Base-by-base conservation (phyloP, 768 basidiomycete species). In the Termitomyces sp. region DNA sequence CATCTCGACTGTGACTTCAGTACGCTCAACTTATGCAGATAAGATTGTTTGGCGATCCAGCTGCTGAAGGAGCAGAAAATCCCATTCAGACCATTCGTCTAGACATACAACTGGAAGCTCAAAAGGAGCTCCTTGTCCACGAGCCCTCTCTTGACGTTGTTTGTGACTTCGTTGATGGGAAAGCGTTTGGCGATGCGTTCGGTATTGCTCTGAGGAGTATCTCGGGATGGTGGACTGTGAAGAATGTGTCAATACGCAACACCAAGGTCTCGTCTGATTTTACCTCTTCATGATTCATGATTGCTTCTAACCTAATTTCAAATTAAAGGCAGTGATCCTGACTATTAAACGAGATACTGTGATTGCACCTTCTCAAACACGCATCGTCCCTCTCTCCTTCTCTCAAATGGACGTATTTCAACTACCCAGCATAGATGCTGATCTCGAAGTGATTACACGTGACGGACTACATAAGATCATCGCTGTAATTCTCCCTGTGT, bases 31-130 rank as follows among this genome's bases (percentile, higher is more conserved):
- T 41, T 34, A 32, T 23, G 51, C 62, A 92, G 88, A 91, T 94
- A 56, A 77, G 92, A 60, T 77, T 94, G 46, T 95, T 93, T 67
- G 92, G 92, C 7, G 89, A 90, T 68, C 90, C 91, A 10, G 71
- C 62, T 32, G 70, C 67, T 16, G 62, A 71, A 10, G 71, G 70
- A 8, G 73, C 67, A 23, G 70, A 76, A 1, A 54, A 73, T 4
- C 92, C 91, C 0, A 71, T 76, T 12, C 81, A 90, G 56, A 79
- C 71, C 21, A 71, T 94, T 59, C 75, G 74, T 4, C 62, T 92
- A 46, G 67, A 69, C 0, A 73, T 86, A 25, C 71, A 76, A 12
- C 54, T 82, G 9, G 77, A 82, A 31, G 60, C 67, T 0, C 59
- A 65, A 2, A 50, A 41, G 0, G 32, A 65, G 11, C 48, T 63